phyloP scores from a whole-genome alignment of 345 rosid species.

The Brassica napus region Da-Ae NC_063444.1:50426501-50427000 shows the following conservation, averaged over 20 bases:
- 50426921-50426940: slow-evolving; percentile 97
- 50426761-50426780: slow-evolving; percentile 90
- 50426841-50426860: slow-evolving; percentile 91
- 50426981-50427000: not conserved
- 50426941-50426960: slow-evolving; percentile 43
- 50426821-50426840: slow-evolving; percentile 90
- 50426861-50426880: slow-evolving; percentile 85
- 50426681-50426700: no score
- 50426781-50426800: slow-evolving; percentile 89
- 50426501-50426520: slow-evolving; percentile 95
- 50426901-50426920: slow-evolving; percentile 91
- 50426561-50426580: slow-evolving; percentile 95
- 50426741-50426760: slow-evolving; percentile 92
- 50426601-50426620: slow-evolving; percentile 95
- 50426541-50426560: slow-evolving; percentile 99
- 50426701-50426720: slow-evolving; percentile 7
- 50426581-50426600: slow-evolving; percentile 93
- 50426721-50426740: slow-evolving; percentile 6
- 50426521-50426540: slow-evolving; percentile 97
- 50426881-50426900: slow-evolving; percentile 87
- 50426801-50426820: slow-evolving; percentile 93
- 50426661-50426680: no score
- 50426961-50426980: not conserved
- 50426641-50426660: no score
- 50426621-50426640: slow-evolving; percentile 88